A percentile compares a stretch with the other conserved stretches of the same genome.
phyloP scores from a whole-genome alignment of 805 yeast genomes.

The Schwanniomyces vanrijiae region DNA sequence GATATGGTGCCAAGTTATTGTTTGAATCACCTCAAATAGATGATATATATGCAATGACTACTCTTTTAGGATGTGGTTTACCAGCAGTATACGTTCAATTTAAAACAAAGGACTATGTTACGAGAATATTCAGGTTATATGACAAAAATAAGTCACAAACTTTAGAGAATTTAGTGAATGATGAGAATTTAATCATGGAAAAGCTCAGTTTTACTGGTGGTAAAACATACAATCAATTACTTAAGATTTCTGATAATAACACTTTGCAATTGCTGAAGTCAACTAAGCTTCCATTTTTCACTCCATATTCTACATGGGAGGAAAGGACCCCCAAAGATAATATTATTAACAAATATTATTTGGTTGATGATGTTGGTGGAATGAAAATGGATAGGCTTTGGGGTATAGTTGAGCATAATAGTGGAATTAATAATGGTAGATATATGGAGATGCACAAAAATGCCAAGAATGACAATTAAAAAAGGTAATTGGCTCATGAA shows the following conservation, averaged over 20 bases:
- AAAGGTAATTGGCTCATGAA: not conserved
- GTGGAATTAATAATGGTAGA: slow-evolving; percentile 70
- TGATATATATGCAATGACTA: slow-evolving; percentile 45
- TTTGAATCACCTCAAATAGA: slow-evolving; percentile 53
- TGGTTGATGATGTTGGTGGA: slow-evolving; percentile 77
- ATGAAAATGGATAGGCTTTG: slow-evolving; percentile 80
- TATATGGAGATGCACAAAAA: slow-evolving; percentile 17
- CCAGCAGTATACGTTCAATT: slow-evolving; percentile 54
- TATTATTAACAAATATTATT: slow-evolving; percentile 45
- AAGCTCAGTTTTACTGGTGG: slow-evolving; percentile 69
- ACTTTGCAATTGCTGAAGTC: slow-evolving; percentile 38
- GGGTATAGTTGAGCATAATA: slow-evolving; percentile 74
- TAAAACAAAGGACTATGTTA: slow-evolving; percentile 64
- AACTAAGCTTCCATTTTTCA: slow-evolving; percentile 9
- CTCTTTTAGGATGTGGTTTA: slow-evolving; percentile 49
- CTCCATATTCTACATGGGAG: slow-evolving; percentile 37
- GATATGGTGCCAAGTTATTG: slow-evolving; percentile 62
- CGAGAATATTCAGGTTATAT: slow-evolving; percentile 69
- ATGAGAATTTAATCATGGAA: slow-evolving; percentile 69
- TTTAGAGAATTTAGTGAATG: slow-evolving; percentile 54
- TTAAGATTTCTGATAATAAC: slow-evolving; percentile 41
- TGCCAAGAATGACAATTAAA: not conserved
- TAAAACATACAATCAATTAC: slow-evolving; percentile 59
- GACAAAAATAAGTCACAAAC: slow-evolving; percentile 64
- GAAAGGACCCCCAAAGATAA: slow-evolving; percentile 37